Evolutionary conservation across 1,284 basidiomycete genomes (phyloP).

Genomic region (Trichosporon ovoides): DNA sequence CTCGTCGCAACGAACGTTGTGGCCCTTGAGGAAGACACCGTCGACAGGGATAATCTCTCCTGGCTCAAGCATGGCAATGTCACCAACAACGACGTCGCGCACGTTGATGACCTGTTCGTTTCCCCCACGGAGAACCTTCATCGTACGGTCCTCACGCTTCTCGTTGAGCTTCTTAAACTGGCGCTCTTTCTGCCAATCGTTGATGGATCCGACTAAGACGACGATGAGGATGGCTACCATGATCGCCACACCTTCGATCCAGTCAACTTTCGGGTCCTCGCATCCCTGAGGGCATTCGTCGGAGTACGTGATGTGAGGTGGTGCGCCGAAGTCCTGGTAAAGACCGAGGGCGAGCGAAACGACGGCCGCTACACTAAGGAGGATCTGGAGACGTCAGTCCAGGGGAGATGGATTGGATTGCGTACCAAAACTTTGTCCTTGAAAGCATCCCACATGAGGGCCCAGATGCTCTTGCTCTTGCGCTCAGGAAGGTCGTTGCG

Average conservation of each 20-base stretch:
- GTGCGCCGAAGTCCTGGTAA: slow-evolving; percentile 82
- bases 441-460: slow-evolving; percentile 88
- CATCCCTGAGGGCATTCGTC: slow-evolving; percentile 51
- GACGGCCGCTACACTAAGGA: slow-evolving; percentile 84
- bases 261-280: slow-evolving; percentile 62
- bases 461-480: slow-evolving; percentile 69
- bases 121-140: slow-evolving; percentile 86
- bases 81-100: slow-evolving; percentile 87
- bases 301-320: slow-evolving; percentile 53
- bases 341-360: slow-evolving; percentile 90
- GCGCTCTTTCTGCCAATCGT: slow-evolving; percentile 86
- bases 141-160: slow-evolving; percentile 88
- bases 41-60: slow-evolving; percentile 95
- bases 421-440: slow-evolving; percentile 86
- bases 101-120: slow-evolving; percentile 73
- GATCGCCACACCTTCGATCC: slow-evolving; percentile 98
- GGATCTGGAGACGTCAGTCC: slow-evolving; percentile 54
- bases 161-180: slow-evolving; percentile 91
- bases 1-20: slow-evolving; percentile 94
- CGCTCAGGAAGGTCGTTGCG: slow-evolving; percentile 74
- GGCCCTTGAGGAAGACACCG: slow-evolving; percentile 84
- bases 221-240: slow-evolving; percentile 79
- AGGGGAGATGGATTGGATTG: slow-evolving; percentile 36
- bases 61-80: slow-evolving; percentile 84
- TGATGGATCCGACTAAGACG: slow-evolving; percentile 50